Percentiles rank a stretch among this genome's conserved stretches.
Conservation (phyloP, 2,329 filamentous ascomycete species). For the Furcasterigmium sp. region DNA sequence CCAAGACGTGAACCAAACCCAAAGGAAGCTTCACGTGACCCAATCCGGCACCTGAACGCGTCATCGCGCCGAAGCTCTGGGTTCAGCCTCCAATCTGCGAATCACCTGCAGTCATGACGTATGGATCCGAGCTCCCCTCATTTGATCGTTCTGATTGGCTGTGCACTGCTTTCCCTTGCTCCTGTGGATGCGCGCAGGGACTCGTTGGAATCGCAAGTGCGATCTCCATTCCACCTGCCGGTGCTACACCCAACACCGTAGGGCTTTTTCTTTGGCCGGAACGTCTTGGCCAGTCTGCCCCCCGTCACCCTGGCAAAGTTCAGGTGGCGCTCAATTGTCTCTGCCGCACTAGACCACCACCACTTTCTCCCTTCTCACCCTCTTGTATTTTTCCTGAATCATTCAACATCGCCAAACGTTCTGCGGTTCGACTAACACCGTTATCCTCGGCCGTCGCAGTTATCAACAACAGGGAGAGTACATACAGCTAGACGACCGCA, state of each 20-base stretch:
- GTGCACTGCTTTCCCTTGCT: no score
- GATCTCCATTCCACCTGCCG: no score
- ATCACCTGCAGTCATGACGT: conserved; percentile 5
- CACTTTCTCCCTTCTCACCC: not conserved
- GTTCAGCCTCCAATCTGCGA: not conserved
- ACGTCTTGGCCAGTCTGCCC: no score
- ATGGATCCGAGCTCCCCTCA: not conserved
- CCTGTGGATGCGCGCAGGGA: no score
- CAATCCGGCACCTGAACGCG: conserved; percentile 3
- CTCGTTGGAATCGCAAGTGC: not conserved
- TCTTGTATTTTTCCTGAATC: not conserved
- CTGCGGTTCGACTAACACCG: no score
- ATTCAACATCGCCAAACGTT: no score
- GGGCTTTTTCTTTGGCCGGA: no score
- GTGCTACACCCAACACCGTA: no score
- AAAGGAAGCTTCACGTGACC: not conserved
- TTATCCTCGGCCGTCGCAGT: not conserved
- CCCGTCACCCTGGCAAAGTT: no score
- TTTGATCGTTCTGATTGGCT: not conserved
- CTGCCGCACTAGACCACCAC: not conserved
- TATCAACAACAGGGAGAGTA: not conserved
- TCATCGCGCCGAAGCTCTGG: not conserved
- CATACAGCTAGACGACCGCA: not conserved
- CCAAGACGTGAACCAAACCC: not conserved
- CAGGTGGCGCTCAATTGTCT: no score